Evolutionary conservation across 345 rosid species (phyloP).

Genomic region (Angophora floribunda): DNA sequence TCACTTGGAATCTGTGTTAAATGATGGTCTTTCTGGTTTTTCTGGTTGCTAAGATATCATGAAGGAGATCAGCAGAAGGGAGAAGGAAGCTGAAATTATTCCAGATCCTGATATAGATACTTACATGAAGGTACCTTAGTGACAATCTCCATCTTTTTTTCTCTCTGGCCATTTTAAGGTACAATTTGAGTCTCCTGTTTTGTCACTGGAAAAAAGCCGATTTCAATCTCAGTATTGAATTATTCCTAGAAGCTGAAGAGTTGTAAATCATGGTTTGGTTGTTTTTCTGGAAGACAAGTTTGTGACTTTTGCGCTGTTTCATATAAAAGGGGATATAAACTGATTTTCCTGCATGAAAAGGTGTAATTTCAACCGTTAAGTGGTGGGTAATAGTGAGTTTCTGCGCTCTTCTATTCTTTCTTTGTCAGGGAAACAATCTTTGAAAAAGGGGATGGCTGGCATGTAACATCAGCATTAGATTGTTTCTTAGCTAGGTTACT

Average conservation of each 20-base stretch:
- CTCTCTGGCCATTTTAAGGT: background rate
- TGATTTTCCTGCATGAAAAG: background rate
- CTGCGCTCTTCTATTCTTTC: background rate
- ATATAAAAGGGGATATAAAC: background rate
- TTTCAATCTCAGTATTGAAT: background rate
- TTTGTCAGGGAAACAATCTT: background rate
- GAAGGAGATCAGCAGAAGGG: slow-evolving; percentile 32
- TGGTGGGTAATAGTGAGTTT: background rate
- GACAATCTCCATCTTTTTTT: background rate
- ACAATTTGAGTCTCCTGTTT: background rate
- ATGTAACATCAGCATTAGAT: background rate
- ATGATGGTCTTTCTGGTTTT: background rate
- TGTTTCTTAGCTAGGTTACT: background rate
- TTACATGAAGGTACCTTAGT: slow-evolving; percentile 33
- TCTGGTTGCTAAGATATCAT: slow-evolving; percentile 11
- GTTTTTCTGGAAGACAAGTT: background rate
- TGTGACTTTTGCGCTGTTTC: background rate
- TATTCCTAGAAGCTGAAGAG: background rate
- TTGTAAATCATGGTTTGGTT: background rate
- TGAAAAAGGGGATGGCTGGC: background rate
- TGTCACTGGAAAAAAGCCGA: background rate
- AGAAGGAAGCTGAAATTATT: slow-evolving; percentile 29
- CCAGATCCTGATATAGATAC: slow-evolving; percentile 39
- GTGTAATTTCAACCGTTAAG: background rate
- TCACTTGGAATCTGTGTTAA: background rate